Percentiles rank a stretch among this genome's conserved stretches.
Conservation (phyloP, 1,284 basidiomycete species). For the Bondarzewia mesenterica region DNA sequence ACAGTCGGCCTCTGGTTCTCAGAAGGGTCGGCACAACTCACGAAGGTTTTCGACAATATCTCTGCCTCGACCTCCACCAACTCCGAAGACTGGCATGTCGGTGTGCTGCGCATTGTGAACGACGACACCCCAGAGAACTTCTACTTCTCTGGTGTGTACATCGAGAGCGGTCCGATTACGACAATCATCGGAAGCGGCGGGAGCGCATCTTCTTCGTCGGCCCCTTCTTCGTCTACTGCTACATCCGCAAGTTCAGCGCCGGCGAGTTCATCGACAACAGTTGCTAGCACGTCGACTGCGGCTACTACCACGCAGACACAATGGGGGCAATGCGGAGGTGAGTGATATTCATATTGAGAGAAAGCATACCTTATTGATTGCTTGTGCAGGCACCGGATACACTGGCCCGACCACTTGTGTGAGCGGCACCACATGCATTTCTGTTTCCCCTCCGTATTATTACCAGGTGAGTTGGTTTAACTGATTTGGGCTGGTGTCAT, state of each 20-base stretch:
- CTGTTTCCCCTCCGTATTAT: conserved; percentile 44
- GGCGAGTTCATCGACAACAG: conserved; percentile 16
- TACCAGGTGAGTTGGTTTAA: conserved; percentile 35
- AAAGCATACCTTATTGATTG: not conserved
- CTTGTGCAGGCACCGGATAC: conserved; percentile 29
- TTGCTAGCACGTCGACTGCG: conserved; percentile 25
- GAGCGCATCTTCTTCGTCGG: conserved; percentile 13
- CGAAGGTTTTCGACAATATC: conserved; percentile 41
- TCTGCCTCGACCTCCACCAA: conserved; percentile 48
- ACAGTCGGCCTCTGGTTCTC: conserved; percentile 56
- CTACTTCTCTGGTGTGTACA: conserved; percentile 54
- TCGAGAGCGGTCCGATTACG: conserved; percentile 49
- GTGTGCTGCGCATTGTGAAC: conserved; percentile 49
- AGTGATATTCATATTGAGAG: conserved; percentile 1
- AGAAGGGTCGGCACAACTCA: conserved; percentile 38
- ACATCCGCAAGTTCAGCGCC: conserved; percentile 14
- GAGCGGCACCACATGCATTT: conserved; percentile 29
- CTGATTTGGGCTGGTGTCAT: no score
- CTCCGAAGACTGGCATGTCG: conserved; percentile 57
- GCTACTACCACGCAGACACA: conserved; percentile 35
- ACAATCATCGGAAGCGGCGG: conserved; percentile 33
- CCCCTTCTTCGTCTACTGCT: conserved; percentile 15
- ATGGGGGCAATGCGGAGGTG: conserved; percentile 48
- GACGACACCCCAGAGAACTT: conserved; percentile 42
- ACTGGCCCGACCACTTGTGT: conserved; percentile 41